Evolutionary conservation across 345 rosid species (phyloP).

Genomic region (Fremontodendron californicum): DNA sequence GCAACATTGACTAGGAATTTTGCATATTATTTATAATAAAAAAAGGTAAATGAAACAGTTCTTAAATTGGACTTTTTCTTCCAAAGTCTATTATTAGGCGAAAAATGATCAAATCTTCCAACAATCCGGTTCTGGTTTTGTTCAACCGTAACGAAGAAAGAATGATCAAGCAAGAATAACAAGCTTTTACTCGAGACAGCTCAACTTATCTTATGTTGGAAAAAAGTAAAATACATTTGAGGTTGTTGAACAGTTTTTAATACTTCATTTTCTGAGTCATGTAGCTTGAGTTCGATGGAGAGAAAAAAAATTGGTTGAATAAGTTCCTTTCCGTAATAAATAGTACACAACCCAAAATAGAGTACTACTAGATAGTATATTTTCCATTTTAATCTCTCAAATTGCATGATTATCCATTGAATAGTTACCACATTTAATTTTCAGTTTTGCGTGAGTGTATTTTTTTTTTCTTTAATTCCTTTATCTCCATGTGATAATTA

Average conservation of each 20-base stretch:
- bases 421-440: not conserved
- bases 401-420: not conserved
- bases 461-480: not conserved
- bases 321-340: not conserved
- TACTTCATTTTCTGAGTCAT: not conserved
- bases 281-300: not conserved
- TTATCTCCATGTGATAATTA: not conserved
- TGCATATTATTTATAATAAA: not conserved
- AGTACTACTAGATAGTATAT: not conserved
- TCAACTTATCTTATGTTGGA: not conserved
- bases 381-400: not conserved
- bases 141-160: conserved; percentile 39
- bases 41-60: not conserved
- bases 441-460: not conserved
- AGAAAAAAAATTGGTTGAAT: not conserved
- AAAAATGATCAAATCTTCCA: conserved; percentile 17
- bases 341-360: not conserved
- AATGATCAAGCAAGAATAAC: not conserved
- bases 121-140: conserved; percentile 28
- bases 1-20: conserved; percentile 7
- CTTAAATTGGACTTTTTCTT: conserved; percentile 11
- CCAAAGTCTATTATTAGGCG: conserved; percentile 36
- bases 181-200: not conserved
- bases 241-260: conserved; percentile 34
- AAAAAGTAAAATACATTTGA: not conserved